phyloP scores from a whole-genome alignment of 768 basidiomycete genomes.

The Hericium coralloides region DNA sequence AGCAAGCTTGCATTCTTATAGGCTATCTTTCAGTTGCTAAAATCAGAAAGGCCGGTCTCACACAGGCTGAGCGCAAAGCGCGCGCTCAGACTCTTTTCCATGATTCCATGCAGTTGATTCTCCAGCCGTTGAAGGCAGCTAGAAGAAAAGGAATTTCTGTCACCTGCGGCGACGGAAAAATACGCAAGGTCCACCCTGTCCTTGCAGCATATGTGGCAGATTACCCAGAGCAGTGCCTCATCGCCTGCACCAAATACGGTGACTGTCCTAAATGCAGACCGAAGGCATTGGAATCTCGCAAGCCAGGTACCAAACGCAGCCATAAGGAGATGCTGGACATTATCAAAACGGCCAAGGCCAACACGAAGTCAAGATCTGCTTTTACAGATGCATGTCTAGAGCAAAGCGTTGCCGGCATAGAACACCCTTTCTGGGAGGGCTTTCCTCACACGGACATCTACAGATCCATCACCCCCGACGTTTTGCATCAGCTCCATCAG shows the following conservation, averaged over 20 bases:
- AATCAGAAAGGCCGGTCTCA: not conserved
- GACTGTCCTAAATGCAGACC: slow-evolving; percentile 4
- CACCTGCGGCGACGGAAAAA: slow-evolving; percentile 10
- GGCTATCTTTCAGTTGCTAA: slow-evolving; percentile 18
- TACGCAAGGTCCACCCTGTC: slow-evolving; percentile 13
- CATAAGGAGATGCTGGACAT: not conserved
- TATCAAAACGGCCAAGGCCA: not conserved
- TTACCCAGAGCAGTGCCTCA: slow-evolving; percentile 18
- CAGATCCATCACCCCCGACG: slow-evolving; percentile 10
- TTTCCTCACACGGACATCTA: slow-evolving; percentile 14
- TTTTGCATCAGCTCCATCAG: slow-evolving; percentile 13
- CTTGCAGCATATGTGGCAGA: slow-evolving; percentile 15
- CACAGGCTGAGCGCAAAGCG: not conserved
- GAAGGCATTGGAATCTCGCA: not conserved
- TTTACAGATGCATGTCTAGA: not conserved
- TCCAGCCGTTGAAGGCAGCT: slow-evolving; percentile 10
- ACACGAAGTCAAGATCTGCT: not conserved
- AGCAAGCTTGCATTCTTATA: slow-evolving; percentile 15
- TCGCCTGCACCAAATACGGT: not conserved
- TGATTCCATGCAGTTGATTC: slow-evolving; percentile 8
- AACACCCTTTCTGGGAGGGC: slow-evolving; percentile 10
- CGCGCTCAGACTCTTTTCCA: slow-evolving; percentile 12
- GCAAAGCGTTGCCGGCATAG: not conserved
- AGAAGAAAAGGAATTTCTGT: slow-evolving; percentile 12
- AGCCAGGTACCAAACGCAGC: not conserved